Conservation (phyloP, 2,329 filamentous ascomycete species). For the Drechslera avenae region DNA sequence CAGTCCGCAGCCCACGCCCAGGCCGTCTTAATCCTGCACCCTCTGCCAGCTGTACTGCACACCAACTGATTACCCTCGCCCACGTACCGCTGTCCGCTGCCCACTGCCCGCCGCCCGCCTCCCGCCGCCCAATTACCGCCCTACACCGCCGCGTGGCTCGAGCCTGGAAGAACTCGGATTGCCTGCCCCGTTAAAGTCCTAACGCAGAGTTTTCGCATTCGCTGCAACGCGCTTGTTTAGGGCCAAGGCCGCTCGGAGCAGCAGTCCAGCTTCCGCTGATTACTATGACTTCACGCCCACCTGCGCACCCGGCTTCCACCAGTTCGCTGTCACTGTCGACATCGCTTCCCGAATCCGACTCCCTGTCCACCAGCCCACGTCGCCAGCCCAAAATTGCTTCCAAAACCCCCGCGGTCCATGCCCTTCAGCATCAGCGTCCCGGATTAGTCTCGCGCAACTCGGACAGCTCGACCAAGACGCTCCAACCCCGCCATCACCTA, state of each 20-base stretch:
- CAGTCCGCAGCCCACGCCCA: not conserved
- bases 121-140: slow-evolving; percentile 26
- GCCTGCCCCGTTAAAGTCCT: slow-evolving; percentile 40
- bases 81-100: too few species aligned
- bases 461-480: slow-evolving; percentile 34
- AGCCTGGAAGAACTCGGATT: slow-evolving; percentile 32
- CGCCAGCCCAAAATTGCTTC: slow-evolving; percentile 26
- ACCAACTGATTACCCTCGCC: too few species aligned
- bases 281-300: slow-evolving; percentile 44
- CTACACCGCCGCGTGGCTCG: slow-evolving; percentile 36
- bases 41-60: too few species aligned
- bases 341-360: slow-evolving; percentile 11
- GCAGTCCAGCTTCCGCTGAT: slow-evolving; percentile 37
- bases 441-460: slow-evolving; percentile 41
- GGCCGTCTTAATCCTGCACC: not conserved
- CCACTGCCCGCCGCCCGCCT: slow-evolving; percentile 10
- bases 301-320: slow-evolving; percentile 25
- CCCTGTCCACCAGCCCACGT: slow-evolving; percentile 21
- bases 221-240: slow-evolving; percentile 36
- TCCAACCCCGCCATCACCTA: slow-evolving; percentile 38
- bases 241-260: slow-evolving; percentile 40
- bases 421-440: slow-evolving; percentile 32
- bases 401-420: slow-evolving; percentile 35
- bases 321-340: slow-evolving; percentile 19
- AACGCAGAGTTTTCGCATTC: slow-evolving; percentile 44